Conservation (phyloP, 2,329 filamentous ascomycete species). For the Ceratocystis cubensis region DNA sequence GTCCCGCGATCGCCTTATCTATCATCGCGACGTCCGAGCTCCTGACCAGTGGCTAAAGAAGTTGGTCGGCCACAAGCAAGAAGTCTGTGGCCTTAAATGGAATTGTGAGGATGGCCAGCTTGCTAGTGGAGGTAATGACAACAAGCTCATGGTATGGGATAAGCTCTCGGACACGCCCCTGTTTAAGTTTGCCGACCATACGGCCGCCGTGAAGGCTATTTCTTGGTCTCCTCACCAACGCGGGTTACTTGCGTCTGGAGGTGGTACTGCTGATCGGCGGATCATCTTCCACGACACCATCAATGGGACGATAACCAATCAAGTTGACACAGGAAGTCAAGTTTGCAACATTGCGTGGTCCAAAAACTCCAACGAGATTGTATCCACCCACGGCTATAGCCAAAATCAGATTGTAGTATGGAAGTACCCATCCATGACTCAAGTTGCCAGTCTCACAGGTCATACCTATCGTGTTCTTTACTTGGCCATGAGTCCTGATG, state of each 20-base stretch:
- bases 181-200: constrained; percentile 90
- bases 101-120: constrained; percentile 92
- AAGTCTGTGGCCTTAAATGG: constrained; percentile 94
- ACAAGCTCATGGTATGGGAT: constrained; percentile 98
- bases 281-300: constrained; percentile 98
- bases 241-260: constrained; percentile 85
- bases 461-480: constrained; percentile 96
- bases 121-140: constrained; percentile 93
- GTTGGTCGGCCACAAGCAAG: constrained; percentile 89
- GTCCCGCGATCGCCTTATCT: constrained; percentile 83
- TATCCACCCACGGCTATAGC: constrained; percentile 91
- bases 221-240: constrained; percentile 96
- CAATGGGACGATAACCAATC: constrained; percentile 66
- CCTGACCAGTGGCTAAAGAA: constrained; percentile 83
- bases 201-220: constrained; percentile 92
- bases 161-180: constrained; percentile 83
- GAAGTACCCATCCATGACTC: constrained; percentile 98
- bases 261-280: constrained; percentile 85
- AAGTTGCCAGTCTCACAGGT: constrained; percentile 86
- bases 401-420: constrained; percentile 98
- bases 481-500: constrained; percentile 93
- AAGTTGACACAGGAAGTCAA: constrained; percentile 92
- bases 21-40: constrained; percentile 86
- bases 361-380: constrained; percentile 94
- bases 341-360: constrained; percentile 98